Conservation (phyloP, 306 rosid genomes). For the Vigna unguiculata region DNA sequence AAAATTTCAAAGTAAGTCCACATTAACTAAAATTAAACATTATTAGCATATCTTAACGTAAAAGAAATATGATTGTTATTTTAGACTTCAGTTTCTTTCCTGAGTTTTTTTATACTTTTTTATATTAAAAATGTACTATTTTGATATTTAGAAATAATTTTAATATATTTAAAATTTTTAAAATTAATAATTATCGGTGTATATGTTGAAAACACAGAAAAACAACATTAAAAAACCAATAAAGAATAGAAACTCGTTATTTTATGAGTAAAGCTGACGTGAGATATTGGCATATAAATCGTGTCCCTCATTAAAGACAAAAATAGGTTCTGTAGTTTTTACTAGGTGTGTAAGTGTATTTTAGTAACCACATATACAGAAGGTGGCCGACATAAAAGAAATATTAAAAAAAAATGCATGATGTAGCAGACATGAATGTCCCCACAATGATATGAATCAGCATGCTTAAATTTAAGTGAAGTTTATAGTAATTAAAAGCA, state of each 20-base stretch:
- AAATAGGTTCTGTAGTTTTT: slow-evolving; percentile 22
- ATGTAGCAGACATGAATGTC: not conserved
- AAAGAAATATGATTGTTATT: not conserved
- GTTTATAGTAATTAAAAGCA: slow-evolving; percentile 16
- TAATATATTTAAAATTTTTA: no score
- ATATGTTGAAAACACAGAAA: no score
- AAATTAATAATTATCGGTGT: no score
- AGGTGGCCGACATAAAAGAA: slow-evolving; percentile 9
- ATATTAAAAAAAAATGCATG: not conserved
- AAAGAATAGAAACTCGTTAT: no score
- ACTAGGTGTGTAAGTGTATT: slow-evolving; percentile 3
- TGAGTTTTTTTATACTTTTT: no score
- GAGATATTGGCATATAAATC: not conserved
- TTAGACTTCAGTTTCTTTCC: no score
- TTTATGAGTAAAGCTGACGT: slow-evolving; percentile 6
- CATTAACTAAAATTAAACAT: no score
- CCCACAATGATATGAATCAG: not conserved
- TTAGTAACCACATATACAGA: not conserved
- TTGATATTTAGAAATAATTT: no score
- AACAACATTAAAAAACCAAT: no score
- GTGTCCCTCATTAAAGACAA: slow-evolving; percentile 7
- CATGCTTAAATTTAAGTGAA: no score
- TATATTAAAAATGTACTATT: no score
- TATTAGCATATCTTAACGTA: not conserved
- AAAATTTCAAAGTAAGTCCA: no score